Conservation (phyloP, 225 moss, liverwort and hornwort genomes). For the Pseudoscleropodium purum region DNA sequence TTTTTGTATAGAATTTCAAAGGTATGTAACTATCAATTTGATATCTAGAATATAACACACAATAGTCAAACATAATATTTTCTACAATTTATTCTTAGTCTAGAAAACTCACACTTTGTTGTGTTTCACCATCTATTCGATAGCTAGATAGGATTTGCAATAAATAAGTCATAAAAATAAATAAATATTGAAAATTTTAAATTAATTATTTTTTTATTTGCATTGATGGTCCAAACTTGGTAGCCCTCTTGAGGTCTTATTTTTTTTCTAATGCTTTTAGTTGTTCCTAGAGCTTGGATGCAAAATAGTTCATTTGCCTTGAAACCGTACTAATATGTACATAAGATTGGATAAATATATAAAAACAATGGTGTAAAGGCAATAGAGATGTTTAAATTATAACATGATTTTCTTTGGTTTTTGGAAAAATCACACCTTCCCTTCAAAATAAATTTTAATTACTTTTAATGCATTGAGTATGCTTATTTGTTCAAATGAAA, state of each 20-base stretch:
- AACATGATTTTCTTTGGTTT: fast-evolving
- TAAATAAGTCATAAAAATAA: neutral
- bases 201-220: no score
- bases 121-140: neutral
- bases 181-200: no score
- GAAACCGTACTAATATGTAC: fast-evolving
- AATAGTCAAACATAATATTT: neutral
- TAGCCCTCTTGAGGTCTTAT: fast-evolving
- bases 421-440: neutral
- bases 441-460: fast-evolving
- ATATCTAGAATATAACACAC: neutral
- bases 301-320: neutral
- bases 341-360: neutral
- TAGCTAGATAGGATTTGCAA: neutral
- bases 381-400: neutral
- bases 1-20: neutral
- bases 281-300: no score
- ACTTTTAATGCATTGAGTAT: neutral
- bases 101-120: neutral
- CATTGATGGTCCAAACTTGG: no score
- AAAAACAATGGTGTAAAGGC: fast-evolving
- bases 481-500: neutral
- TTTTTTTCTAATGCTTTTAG: no score
- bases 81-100: fast-evolving
- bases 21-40: neutral